A percentile compares a stretch with the other conserved stretches of the same genome.
These are phyloP conservation scores for Beta vulgaris DNA, from an alignment of 148 eudicot genomes.

Conservation along the genomic window DNA sequence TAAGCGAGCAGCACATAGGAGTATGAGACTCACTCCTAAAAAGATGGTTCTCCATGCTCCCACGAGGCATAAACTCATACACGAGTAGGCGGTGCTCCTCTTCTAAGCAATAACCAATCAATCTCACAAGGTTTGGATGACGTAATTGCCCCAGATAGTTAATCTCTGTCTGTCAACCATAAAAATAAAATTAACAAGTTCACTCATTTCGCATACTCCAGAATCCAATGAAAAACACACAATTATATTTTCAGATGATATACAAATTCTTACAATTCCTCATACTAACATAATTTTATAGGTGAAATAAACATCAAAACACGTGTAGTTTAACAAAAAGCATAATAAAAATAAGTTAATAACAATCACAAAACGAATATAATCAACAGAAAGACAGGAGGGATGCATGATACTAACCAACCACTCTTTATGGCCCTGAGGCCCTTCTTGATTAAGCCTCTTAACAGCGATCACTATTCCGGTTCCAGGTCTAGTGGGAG, in stretches of 20 bases:
- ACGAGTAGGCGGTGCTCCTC: slow-evolving; percentile 36
- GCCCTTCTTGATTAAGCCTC: slow-evolving; percentile 36
- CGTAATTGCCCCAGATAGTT: slow-evolving; percentile 34
- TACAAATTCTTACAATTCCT: no score
- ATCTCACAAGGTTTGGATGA: slow-evolving; percentile 33
- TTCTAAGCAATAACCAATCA: slow-evolving; percentile 37
- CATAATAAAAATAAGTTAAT: background rate
- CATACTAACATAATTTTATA: background rate
- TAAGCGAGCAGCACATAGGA: background rate
- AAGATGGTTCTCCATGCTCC: slow-evolving; percentile 36
- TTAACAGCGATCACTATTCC: slow-evolving; percentile 35
- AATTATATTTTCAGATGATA: background rate
- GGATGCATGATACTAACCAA: slow-evolving; percentile 20
- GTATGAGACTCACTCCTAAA: slow-evolving; percentile 29
- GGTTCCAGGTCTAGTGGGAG: slow-evolving; percentile 32
- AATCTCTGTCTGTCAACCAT: slow-evolving; percentile 29
- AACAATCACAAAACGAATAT: background rate
- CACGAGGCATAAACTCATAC: slow-evolving; percentile 39
- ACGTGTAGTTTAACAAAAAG: background rate
- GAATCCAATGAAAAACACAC: background rate
- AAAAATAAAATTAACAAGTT: slow-evolving; percentile 5
- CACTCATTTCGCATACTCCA: background rate
- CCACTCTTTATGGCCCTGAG: slow-evolving; percentile 36
- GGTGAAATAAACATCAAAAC: background rate
- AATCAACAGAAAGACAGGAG: background rate